Evolutionary conservation across 441 rosid species (phyloP).

Genomic region (Melastoma candidum): DNA sequence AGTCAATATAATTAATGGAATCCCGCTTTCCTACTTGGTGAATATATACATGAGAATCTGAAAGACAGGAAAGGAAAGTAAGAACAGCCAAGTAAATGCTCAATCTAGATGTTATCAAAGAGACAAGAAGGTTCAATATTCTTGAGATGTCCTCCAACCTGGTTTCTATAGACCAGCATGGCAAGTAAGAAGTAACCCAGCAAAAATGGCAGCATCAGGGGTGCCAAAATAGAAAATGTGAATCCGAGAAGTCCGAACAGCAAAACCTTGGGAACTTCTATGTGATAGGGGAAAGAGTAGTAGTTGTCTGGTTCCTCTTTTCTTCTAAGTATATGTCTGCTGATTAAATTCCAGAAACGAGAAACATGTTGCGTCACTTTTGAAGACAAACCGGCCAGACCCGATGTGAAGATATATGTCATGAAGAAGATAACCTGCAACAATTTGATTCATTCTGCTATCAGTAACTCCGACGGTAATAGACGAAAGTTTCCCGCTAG

Average conservation of each 20-base stretch:
- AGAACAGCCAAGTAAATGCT: neutral
- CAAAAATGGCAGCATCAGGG: conserved; percentile 75
- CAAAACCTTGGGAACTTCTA: conserved; percentile 75
- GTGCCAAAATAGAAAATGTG: conserved; percentile 76
- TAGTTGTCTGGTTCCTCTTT: conserved; percentile 30
- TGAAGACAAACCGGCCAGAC: conserved; percentile 82
- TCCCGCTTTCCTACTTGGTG: conserved; percentile 61
- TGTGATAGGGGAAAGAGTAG: conserved; percentile 75
- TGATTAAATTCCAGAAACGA: conserved; percentile 42
- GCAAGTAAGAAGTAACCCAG: conserved; percentile 64
- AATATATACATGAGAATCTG: conserved; percentile 78
- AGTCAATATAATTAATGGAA: conserved; percentile 65
- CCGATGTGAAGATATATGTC: conserved; percentile 87
- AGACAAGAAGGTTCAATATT: conserved; percentile 1
- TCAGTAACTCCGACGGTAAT: neutral
- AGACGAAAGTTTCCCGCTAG: neutral
- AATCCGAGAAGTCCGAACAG: conserved; percentile 80
- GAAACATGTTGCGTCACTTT: conserved; percentile 70
- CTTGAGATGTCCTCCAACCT: conserved; percentile 30
- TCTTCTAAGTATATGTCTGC: conserved; percentile 28
- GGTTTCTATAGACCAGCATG: conserved; percentile 74
- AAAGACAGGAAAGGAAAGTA: conserved; percentile 7
- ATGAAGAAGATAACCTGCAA: conserved; percentile 89
- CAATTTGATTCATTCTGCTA: conserved; percentile 11
- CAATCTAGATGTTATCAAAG: neutral